Conservation (phyloP, 1,284 basidiomycete genomes). For the Chiua sp. region DNA sequence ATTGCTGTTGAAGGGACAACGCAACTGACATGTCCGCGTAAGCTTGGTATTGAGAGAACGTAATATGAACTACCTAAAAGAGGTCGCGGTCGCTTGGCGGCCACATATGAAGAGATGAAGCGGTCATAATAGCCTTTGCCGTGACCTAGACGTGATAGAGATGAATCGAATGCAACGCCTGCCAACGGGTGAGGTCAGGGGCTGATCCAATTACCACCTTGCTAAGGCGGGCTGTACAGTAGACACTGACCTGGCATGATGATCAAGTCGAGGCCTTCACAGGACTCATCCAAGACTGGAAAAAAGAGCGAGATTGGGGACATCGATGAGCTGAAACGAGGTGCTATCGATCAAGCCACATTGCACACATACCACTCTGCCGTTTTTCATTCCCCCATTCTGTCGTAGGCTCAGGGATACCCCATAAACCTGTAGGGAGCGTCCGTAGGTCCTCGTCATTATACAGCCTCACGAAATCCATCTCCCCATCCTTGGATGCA, state of each 20-base stretch:
- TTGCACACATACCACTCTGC: constrained; percentile 62
- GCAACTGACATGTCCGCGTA: constrained; percentile 51
- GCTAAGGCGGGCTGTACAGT: constrained; percentile 5
- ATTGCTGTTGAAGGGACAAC: constrained; percentile 67
- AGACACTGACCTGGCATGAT: constrained; percentile 64
- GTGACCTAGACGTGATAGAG: constrained; percentile 74
- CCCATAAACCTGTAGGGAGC: constrained; percentile 69
- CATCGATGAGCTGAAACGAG: constrained; percentile 3
- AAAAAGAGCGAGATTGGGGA: constrained; percentile 5
- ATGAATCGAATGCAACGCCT: constrained; percentile 80
- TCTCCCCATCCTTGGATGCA: constrained; percentile 48
- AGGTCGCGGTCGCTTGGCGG: constrained; percentile 47
- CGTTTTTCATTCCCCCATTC: constrained; percentile 51
- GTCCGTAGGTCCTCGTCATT: constrained; percentile 59
- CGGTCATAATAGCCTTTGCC: constrained; percentile 84
- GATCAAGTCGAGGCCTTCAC: constrained; percentile 63
- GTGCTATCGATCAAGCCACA: constrained; percentile 26
- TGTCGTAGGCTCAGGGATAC: constrained; percentile 70
- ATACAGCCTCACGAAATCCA: constrained; percentile 72
- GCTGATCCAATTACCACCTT: constrained; percentile 9
- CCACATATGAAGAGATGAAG: constrained; percentile 63
- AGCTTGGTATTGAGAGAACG: constrained; percentile 14
- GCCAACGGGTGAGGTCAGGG: constrained; percentile 12
- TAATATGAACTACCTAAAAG: constrained; percentile 52
- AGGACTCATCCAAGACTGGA: constrained; percentile 50